A percentile compares a stretch with the other conserved stretches of the same genome.
These are phyloP conservation scores for Lentinula lateritia DNA, from an alignment of 768 basidiomycete genomes.

Conservation along the genomic window DNA sequence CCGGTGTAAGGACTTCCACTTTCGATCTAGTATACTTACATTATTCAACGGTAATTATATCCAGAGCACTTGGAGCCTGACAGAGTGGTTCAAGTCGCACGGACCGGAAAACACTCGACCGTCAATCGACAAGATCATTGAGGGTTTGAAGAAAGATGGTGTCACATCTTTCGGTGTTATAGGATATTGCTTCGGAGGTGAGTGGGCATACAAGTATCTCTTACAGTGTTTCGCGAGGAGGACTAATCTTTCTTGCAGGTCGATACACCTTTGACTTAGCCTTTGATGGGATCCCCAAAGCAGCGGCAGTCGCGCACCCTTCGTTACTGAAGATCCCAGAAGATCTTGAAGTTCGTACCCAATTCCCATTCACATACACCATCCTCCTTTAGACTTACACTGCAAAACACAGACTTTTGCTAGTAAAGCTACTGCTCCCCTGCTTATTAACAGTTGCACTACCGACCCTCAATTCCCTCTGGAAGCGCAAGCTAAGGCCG, in stretches of 20 bases:
- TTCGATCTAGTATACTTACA: conserved; percentile 32
- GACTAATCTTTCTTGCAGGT: conserved; percentile 19
- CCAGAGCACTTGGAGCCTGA: conserved; percentile 30
- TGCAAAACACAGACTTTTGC: conserved; percentile 37
- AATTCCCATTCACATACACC: background rate
- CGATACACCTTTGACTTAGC: conserved; percentile 61
- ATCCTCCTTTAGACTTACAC: no score
- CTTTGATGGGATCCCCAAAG: conserved; percentile 46
- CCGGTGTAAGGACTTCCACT: conserved; percentile 18
- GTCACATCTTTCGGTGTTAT: conserved; percentile 52
- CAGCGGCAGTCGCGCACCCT: conserved; percentile 51
- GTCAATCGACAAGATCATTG: conserved; percentile 48
- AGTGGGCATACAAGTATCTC: conserved; percentile 7
- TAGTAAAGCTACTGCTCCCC: conserved; percentile 40
- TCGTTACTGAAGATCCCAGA: conserved; percentile 52
- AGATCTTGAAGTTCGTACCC: conserved; percentile 51
- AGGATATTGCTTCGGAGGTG: conserved; percentile 70
- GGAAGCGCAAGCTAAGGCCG: conserved; percentile 38
- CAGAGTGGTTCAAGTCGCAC: conserved; percentile 41
- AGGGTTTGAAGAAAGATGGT: conserved; percentile 52
- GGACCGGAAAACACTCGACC: conserved; percentile 36
- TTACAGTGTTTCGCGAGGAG: no score
- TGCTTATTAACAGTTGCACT: conserved; percentile 66
- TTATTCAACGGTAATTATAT: conserved; percentile 23
- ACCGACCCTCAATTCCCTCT: conserved; percentile 44